Base-by-base conservation (phyloP, 2,329 filamentous ascomycete genomes). In the Cadophora gregata region DNA sequence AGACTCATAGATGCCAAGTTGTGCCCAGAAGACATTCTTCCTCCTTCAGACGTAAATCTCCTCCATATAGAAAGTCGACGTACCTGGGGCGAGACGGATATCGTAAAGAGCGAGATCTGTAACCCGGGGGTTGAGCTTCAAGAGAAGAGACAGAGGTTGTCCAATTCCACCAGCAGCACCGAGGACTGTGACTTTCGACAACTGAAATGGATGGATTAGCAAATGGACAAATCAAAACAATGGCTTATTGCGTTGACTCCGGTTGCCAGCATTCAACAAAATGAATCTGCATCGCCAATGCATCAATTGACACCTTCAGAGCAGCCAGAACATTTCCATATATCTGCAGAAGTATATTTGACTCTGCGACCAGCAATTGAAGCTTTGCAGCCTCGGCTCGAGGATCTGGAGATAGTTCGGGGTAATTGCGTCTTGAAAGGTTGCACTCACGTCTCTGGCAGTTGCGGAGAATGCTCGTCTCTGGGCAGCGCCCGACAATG, bases 101-200 rank as follows among this genome's bases (percentile, higher is more conserved):
- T 99, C 96, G 86, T 98, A 99, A 78, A 99, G 92, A 72, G 95
- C 92, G 77, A 99, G 92, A 81, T 97, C 90, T 77, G 88, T 91
- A 76, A 72, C 95, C 79, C 92, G 88, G 76, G 94, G 93, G 90
- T 97, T 98, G 80, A 97, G 90, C 93, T 99, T 99, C 82, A 99
- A 88, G 79, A 99, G 90, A 75, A 99, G 91, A 67, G 96, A 99
- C 78, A 99, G 86, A 78, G 96, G 96, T 82, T 99, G 96, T 82
- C 96, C 96, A 85, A 99, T 99, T 83, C 96, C 96, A 85, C 96
- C 96, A 78, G 91, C 91, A 75, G 96, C 96, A 86, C 96, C 96
- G 81, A 98, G 92, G 75, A 99, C 93, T 79, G 94, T 89, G 78
- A 99, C 96, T 89, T 98, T 98, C 83, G 94, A 96, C 79, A 93